Percentiles rank a stretch among this genome's conserved stretches.
Conservation (phyloP, 169 alveolate genomes). For the Plasmodium knowlesi region DNA sequence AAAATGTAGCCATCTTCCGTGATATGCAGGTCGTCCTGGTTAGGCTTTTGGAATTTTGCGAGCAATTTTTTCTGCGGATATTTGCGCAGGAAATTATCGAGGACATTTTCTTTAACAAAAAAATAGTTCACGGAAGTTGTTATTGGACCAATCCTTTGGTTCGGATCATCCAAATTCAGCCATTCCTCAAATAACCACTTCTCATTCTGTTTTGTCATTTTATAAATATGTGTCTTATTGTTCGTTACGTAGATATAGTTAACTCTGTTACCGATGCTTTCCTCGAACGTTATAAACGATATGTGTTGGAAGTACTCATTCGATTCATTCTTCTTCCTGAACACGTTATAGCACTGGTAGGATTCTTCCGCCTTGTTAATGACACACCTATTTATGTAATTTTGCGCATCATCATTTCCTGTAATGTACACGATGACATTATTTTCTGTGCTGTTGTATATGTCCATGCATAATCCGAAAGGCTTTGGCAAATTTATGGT, state of each 20-base stretch:
- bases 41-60: neutral
- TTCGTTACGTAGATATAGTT: slow-evolving; percentile 39
- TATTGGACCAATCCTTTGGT: slow-evolving; percentile 38
- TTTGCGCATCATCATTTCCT: slow-evolving; percentile 50
- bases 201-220: slow-evolving; percentile 3
- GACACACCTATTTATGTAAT: slow-evolving; percentile 55
- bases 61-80: slow-evolving; percentile 14
- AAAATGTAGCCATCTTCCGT: slow-evolving; percentile 54
- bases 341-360: slow-evolving; percentile 31
- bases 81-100: neutral
- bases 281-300: slow-evolving; percentile 15
- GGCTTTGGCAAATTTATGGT: slow-evolving; percentile 38
- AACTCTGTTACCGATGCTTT: neutral
- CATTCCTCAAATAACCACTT: slow-evolving; percentile 33
- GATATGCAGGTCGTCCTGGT: slow-evolving; percentile 25
- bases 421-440: slow-evolving; percentile 13
- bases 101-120: slow-evolving; percentile 17
- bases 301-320: slow-evolving; percentile 52
- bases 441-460: slow-evolving; percentile 5
- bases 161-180: slow-evolving; percentile 42
- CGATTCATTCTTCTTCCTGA: slow-evolving; percentile 20
- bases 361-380: neutral
- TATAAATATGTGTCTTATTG: slow-evolving; percentile 48
- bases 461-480: slow-evolving; percentile 39
- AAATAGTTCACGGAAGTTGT: slow-evolving; percentile 47